phyloP scores from a whole-genome alignment of 139 green algal species.

The Micractinium sp. region DNA sequence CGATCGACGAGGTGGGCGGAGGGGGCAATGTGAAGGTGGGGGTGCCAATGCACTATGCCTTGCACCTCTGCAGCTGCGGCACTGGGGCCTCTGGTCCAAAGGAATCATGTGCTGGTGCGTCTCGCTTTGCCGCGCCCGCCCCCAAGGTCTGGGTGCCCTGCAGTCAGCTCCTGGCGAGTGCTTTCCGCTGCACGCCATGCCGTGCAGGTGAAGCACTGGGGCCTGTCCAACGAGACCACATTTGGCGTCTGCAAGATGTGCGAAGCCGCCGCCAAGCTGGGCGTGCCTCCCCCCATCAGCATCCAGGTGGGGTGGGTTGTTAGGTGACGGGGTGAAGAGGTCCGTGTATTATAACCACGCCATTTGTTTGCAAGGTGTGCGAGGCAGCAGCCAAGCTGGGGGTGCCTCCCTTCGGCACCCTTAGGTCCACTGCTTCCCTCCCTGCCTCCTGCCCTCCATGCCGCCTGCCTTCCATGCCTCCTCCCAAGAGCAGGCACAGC shows the following conservation, averaged over 20 bases:
- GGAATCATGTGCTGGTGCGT: not conserved
- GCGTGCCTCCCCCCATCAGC: constrained; percentile 72
- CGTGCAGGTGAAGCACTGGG: constrained; percentile 76
- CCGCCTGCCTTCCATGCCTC: too few species aligned
- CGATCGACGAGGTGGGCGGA: not conserved
- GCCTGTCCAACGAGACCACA: constrained; percentile 88
- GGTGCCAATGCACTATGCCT: too few species aligned
- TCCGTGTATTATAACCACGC: too few species aligned
- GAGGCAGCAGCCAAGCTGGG: constrained; percentile 55
- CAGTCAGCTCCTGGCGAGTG: not conserved
- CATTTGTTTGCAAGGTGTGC: not conserved
- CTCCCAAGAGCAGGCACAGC: too few species aligned
- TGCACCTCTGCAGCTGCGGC: not conserved
- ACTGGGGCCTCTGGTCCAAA: not conserved
- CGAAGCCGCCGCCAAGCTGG: constrained; percentile 51
- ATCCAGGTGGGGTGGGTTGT: constrained; percentile 60
- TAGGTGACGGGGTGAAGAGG: too few species aligned
- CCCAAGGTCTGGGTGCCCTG: not conserved
- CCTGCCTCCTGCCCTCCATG: too few species aligned
- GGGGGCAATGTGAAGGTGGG: too few species aligned
- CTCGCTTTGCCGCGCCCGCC: too few species aligned
- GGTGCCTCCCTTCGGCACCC: constrained; percentile 75
- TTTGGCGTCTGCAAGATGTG: constrained; percentile 79
- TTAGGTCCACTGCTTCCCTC: too few species aligned
- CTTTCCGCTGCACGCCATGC: not conserved